A percentile compares a stretch with the other conserved stretches of the same genome.
Evolutionary conservation across 768 basidiomycete genomes (phyloP).

Genomic region (Macrolepiota fuliginosa): DNA sequence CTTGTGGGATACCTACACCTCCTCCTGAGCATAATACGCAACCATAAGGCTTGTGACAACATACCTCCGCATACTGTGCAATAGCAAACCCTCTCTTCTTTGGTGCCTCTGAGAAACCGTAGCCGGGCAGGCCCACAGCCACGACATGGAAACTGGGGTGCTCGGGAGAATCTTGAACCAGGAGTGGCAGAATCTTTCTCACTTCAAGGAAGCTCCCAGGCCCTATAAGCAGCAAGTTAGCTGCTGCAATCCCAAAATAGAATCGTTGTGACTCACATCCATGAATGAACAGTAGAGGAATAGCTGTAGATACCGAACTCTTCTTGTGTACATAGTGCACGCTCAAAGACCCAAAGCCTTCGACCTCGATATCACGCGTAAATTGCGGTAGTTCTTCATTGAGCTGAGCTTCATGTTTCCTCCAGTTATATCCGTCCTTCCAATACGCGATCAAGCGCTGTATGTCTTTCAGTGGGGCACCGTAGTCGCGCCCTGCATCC

Average conservation of each 20-base stretch:
- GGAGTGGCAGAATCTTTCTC: conserved; percentile 52
- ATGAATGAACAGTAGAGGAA: conserved; percentile 42
- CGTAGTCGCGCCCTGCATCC: conserved; percentile 33
- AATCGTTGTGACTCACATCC: conserved; percentile 37
- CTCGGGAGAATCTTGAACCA: conserved; percentile 38
- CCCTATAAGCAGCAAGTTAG: conserved; percentile 35
- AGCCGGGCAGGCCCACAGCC: conserved; percentile 56
- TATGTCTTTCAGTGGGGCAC: conserved; percentile 45
- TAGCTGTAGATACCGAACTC: conserved; percentile 39
- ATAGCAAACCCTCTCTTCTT: conserved; percentile 45
- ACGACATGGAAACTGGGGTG: conserved; percentile 64
- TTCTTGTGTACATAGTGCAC: conserved; percentile 58
- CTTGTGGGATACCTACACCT: conserved; percentile 40
- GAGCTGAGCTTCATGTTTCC: conserved; percentile 43
- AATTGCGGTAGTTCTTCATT: conserved; percentile 54
- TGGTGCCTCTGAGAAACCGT: conserved; percentile 58
- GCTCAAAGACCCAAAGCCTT: conserved; percentile 37
- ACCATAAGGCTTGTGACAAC: background rate
- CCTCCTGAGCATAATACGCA: background rate
- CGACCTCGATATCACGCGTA: conserved; percentile 48
- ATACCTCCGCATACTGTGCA: conserved; percentile 53
- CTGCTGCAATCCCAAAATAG: background rate
- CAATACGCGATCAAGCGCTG: conserved; percentile 43
- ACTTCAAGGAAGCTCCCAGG: conserved; percentile 60
- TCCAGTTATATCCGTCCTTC: conserved; percentile 54